Evolutionary conservation across 2,329 filamentous ascomycete species (phyloP).

Genomic region (Aspergillus brunneoviolaceus): DNA sequence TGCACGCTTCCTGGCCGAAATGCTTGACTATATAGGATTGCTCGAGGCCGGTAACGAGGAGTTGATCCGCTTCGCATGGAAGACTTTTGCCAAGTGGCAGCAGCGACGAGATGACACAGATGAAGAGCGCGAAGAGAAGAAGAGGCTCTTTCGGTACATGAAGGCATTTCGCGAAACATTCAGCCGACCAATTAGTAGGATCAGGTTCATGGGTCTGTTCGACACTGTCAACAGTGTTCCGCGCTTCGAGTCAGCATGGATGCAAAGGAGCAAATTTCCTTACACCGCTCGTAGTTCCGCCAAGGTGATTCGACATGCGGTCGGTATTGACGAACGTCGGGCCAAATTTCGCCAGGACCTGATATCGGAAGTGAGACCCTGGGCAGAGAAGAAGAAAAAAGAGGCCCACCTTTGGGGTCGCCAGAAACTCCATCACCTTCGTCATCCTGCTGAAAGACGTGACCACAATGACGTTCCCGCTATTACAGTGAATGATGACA

Average conservation of each 20-base stretch:
- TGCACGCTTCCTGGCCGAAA: slow-evolving; percentile 74
- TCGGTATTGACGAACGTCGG: slow-evolving; percentile 58
- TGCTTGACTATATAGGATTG: slow-evolving; percentile 79
- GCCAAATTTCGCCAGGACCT: slow-evolving; percentile 60
- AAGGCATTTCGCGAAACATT: slow-evolving; percentile 79
- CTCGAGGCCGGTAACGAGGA: slow-evolving; percentile 81
- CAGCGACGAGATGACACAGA: slow-evolving; percentile 28
- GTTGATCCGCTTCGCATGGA: slow-evolving; percentile 82
- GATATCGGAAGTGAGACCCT: slow-evolving; percentile 47
- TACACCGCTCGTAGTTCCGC: slow-evolving; percentile 55
- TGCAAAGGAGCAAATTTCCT: slow-evolving; percentile 75
- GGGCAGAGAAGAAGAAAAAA: slow-evolving; percentile 22
- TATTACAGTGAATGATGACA: slow-evolving; percentile 33
- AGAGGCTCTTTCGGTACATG: slow-evolving; percentile 70
- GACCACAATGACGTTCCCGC: slow-evolving; percentile 27
- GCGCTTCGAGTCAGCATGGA: slow-evolving; percentile 68
- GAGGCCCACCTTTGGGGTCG: slow-evolving; percentile 22
- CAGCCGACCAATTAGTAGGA: slow-evolving; percentile 68
- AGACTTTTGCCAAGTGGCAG: slow-evolving; percentile 46
- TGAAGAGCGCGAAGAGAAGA: slow-evolving; percentile 28
- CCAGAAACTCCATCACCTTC: slow-evolving; percentile 24
- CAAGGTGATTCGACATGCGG: slow-evolving; percentile 57
- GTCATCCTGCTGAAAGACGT: slow-evolving; percentile 15
- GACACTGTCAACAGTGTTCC: slow-evolving; percentile 81
- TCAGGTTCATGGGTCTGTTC: slow-evolving; percentile 74